Base-by-base conservation (phyloP, 306 rosid genomes). In the Malus orientalis region DNA sequence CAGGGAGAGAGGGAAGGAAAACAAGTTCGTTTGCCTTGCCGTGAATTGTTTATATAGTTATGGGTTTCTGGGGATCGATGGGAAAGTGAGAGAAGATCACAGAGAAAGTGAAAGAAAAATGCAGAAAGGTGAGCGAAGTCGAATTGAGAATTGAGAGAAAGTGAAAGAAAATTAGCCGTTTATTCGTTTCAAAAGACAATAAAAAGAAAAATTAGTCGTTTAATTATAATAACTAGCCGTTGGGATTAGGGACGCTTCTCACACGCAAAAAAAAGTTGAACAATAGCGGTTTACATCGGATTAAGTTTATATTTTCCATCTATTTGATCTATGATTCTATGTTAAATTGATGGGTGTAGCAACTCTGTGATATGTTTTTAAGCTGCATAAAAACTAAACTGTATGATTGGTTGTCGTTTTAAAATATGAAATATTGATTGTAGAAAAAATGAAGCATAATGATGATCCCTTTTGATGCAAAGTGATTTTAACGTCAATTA, bases 181-280 rank as follows among this genome's bases (percentile, higher is more conserved):
- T 51, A 49, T 15, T 49, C 55, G 8, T 49, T 49, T 49, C 18
- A 49, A 49, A 49, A 49, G 54, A 49, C 2, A 33, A 40, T 30
- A 75, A 75, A 15, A 51, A 47, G 20, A 40, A 36, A 63, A 79
- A 84, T 63, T 87, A 86, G 93, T 92, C 96, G 93, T 90, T 93
- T 29, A 64, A 86, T 63, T 89, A 86, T 86, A 84, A 80, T 88
- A 81, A 83, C 82, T 90, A 90, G 93, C 93, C 96, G 97, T 90
- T 92, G 81, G 74, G 77, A 40, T 49, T 61, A 22, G 83, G 73
- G 82, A 63, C 49, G 69, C 49, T 33, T 45, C 47, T 19, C 68
- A 23, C 60, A 75, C 13, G 29, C 2, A 42, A 2, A 42, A 42
- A 42, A 42, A 42, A 42, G 45, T 8, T 42, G 44, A 40, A 36